Evolutionary conservation across 2,329 filamentous ascomycete genomes (phyloP).

Genomic region (Fusarium bactridioides): DNA sequence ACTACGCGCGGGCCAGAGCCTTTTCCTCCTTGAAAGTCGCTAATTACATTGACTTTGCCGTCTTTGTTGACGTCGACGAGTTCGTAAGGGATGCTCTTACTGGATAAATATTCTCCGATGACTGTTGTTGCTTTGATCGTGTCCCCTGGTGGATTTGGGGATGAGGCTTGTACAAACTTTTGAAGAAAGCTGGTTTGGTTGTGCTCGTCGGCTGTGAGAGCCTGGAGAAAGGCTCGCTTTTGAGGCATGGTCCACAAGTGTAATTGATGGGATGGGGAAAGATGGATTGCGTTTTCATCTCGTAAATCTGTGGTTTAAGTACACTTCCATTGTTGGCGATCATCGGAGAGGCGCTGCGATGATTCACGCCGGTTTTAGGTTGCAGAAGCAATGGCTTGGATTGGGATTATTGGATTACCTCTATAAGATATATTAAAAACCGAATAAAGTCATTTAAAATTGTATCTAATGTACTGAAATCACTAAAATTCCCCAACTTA

Average conservation of each 20-base stretch:
- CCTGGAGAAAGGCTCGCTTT: not conserved
- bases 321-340: not conserved
- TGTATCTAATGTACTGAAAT: not conserved
- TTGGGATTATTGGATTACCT: not conserved
- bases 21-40: not conserved
- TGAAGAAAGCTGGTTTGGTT: not conserved
- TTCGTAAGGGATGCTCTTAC: not conserved
- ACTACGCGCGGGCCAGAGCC: not conserved
- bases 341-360: not conserved
- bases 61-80: not conserved
- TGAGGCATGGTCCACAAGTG: not conserved
- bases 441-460: too few relatives aligned
- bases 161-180: not conserved
- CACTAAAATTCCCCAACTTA: not conserved
- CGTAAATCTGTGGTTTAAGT: not conserved
- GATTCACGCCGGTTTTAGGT: not conserved
- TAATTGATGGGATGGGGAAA: not conserved
- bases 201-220: not conserved
- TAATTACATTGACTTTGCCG: not conserved
- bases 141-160: not conserved
- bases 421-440: fast-evolving
- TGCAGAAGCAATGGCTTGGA: not conserved
- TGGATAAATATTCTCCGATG: not conserved
- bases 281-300: too few relatives aligned
- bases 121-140: not conserved